A percentile compares a stretch with the other conserved stretches of the same genome.
Conservation (phyloP, 169 alveolate species). For the Eimeria sp. region DNA sequence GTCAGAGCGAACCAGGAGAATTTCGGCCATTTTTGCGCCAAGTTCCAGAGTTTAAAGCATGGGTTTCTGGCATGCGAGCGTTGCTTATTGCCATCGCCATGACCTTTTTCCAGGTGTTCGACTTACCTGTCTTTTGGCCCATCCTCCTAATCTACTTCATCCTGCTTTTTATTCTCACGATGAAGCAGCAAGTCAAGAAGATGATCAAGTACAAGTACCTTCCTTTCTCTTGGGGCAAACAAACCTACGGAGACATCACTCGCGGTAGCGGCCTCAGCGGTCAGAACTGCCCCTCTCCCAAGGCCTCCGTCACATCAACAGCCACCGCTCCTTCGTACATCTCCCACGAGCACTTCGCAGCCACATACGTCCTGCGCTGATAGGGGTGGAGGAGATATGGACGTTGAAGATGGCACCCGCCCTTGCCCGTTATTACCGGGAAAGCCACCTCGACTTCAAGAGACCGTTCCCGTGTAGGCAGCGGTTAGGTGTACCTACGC, state of each 20-base stretch:
- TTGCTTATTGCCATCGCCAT: conserved; percentile 84
- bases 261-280: conserved; percentile 83
- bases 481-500: neutral
- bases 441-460: neutral
- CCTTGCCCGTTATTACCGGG: neutral
- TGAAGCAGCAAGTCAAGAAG: conserved; percentile 91
- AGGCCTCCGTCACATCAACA: conserved; percentile 53
- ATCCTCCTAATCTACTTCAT: conserved; percentile 91
- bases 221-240: conserved; percentile 91
- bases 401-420: neutral
- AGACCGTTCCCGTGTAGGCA: neutral
- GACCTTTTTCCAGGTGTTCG: conserved; percentile 88
- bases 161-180: conserved; percentile 90
- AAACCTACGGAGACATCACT: conserved; percentile 89
- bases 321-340: conserved; percentile 70
- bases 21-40: conserved; percentile 92
- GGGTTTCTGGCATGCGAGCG: conserved; percentile 89
- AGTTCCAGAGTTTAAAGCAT: conserved; percentile 91
- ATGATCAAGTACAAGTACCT: conserved; percentile 89
- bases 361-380: conserved; percentile 82
- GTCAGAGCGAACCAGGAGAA: conserved; percentile 86
- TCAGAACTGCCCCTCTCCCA: neutral
- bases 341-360: conserved; percentile 73
- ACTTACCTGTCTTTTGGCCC: conserved; percentile 95
- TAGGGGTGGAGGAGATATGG: neutral